Percentiles rank a stretch among this genome's conserved stretches.
Evolutionary conservation across 2,329 filamentous ascomycete genomes (phyloP).

Genomic region (Didymella arachidicola): DNA sequence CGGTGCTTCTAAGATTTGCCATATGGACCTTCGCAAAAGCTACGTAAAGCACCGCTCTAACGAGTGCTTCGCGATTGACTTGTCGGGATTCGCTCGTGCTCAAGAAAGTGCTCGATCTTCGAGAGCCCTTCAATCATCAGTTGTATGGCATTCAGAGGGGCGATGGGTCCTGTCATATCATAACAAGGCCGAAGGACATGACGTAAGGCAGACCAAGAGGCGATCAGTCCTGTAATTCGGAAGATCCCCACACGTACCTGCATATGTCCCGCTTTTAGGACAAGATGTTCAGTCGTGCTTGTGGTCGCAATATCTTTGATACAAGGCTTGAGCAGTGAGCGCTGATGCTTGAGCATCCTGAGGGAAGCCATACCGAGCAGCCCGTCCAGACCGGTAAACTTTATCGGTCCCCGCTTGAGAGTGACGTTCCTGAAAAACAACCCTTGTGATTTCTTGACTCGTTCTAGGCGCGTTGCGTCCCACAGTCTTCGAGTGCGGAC

Average conservation of each 20-base stretch:
- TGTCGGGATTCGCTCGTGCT: neutral
- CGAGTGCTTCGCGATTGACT: neutral
- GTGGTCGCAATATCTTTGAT: neutral
- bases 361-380: neutral
- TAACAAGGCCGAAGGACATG: conserved; percentile 2
- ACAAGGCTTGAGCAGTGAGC: neutral
- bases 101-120: neutral
- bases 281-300: neutral
- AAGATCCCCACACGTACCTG: neutral
- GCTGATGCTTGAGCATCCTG: neutral
- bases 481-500: neutral
- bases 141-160: neutral
- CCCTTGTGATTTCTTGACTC: neutral
- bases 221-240: neutral
- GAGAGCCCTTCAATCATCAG: neutral
- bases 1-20: neutral
- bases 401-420: neutral
- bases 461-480: conserved; percentile 4
- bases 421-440: neutral
- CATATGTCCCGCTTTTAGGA: neutral
- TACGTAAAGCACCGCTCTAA: neutral
- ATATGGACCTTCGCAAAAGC: neutral
- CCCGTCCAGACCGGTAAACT: neutral
- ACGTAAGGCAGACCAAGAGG: neutral
- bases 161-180: neutral